Evolutionary conservation across 768 basidiomycete genomes (phyloP).

Genomic region (Lactarius sanguifluus): DNA sequence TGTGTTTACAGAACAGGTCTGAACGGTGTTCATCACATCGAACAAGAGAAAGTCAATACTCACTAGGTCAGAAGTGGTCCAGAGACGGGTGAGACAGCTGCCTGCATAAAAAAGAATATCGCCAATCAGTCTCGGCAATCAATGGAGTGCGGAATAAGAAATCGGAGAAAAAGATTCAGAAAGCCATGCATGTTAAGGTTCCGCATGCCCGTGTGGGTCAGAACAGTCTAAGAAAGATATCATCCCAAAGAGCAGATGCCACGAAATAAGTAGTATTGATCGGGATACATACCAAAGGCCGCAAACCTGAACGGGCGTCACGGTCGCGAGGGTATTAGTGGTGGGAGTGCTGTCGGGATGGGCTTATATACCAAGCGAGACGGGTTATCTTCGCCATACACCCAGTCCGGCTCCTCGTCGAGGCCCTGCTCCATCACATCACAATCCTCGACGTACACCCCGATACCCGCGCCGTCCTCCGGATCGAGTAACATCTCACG

Average conservation of each 20-base stretch:
- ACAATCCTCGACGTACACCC: constrained; percentile 77
- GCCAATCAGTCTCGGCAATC: constrained; percentile 21
- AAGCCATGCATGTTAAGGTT: constrained; percentile 59
- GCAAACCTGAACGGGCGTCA: constrained; percentile 12
- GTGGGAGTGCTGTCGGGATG: constrained; percentile 57
- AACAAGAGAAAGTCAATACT: constrained; percentile 28
- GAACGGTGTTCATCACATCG: constrained; percentile 51
- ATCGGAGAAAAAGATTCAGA: constrained; percentile 43
- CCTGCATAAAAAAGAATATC: constrained; percentile 20
- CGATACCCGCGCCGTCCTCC: constrained; percentile 67
- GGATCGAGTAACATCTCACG: constrained; percentile 66
- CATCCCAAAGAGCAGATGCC: constrained; percentile 47
- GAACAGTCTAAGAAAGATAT: constrained; percentile 76
- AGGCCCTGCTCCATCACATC: constrained; percentile 42
- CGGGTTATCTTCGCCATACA: constrained; percentile 52
- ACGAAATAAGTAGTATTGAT: constrained; percentile 1
- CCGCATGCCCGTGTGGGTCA: constrained; percentile 54
- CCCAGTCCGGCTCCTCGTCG: constrained; percentile 50
- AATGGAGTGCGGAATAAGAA: constrained; percentile 15
- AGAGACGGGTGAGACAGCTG: no score
- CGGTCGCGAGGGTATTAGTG: constrained; percentile 37
- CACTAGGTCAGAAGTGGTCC: constrained; percentile 9
- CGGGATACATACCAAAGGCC: constrained; percentile 27
- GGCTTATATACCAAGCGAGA: constrained; percentile 52
- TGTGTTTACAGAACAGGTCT: constrained; percentile 65